A percentile compares a stretch with the other conserved stretches of the same genome.
Conservation (phyloP, 345 rosid genomes). For the Ceriops zippeliana region DNA sequence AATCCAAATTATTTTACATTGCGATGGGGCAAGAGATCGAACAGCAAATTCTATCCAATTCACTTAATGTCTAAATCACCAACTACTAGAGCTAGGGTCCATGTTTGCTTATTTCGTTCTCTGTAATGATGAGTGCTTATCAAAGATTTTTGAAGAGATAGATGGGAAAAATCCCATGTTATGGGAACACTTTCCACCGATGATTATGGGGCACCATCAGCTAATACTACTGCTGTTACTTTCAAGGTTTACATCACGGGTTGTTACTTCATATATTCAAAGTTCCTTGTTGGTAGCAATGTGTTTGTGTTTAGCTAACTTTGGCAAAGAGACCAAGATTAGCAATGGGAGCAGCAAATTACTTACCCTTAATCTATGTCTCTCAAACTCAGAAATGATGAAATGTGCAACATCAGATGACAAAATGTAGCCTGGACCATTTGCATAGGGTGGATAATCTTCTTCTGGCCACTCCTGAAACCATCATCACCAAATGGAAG, state of each 20-base stretch:
- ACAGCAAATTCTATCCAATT: background rate
- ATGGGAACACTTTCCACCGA: too few species aligned
- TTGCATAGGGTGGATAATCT: constrained; percentile 93
- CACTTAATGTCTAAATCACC: too few species aligned
- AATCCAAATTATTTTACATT: background rate
- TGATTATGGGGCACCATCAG: too few species aligned
- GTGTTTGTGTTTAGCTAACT: background rate
- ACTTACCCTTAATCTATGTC: constrained; percentile 64
- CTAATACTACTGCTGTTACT: too few species aligned
- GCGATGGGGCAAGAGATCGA: background rate
- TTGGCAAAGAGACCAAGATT: background rate
- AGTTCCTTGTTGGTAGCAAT: background rate
- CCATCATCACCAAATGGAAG: constrained; percentile 17
- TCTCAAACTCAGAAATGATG: constrained; percentile 74
- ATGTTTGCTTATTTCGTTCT: too few species aligned
- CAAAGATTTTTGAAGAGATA: too few species aligned
- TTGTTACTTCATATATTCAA: background rate
- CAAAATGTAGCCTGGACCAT: constrained; percentile 87
- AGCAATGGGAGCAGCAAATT: background rate
- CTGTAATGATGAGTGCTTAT: too few species aligned
- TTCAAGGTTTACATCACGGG: too few species aligned
- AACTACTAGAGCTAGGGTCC: too few species aligned
- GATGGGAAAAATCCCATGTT: too few species aligned
- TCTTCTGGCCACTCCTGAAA: constrained; percentile 95
- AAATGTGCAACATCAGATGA: constrained; percentile 72